A percentile compares a stretch with the other conserved stretches of the same genome.
Conservation (phyloP, 2,329 filamentous ascomycete genomes). For the Sporothrix curviconia region DNA sequence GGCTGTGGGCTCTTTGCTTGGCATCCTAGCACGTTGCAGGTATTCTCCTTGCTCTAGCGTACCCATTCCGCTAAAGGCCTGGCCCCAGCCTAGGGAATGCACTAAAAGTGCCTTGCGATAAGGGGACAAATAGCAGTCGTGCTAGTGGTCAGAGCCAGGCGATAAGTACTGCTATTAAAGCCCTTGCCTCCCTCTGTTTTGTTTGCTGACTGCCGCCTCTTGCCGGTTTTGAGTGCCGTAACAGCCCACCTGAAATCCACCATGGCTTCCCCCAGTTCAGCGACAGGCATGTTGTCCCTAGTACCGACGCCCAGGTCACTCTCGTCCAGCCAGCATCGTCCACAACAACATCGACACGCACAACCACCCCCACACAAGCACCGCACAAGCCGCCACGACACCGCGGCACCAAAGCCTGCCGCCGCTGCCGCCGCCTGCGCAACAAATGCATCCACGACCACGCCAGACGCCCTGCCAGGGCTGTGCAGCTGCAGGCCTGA, state of each 20-base stretch:
- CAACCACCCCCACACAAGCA: not conserved
- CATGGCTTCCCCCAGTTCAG: not conserved
- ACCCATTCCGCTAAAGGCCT: too few species aligned
- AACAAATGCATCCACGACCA: slow-evolving; percentile 18
- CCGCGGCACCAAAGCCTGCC: slow-evolving; percentile 13
- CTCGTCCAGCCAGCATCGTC: too few species aligned
- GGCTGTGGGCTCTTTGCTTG: too few species aligned
- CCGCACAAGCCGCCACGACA: not conserved
- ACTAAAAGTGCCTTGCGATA: too few species aligned
- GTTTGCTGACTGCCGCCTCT: not conserved
- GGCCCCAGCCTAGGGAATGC: too few species aligned
- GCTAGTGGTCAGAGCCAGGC: too few species aligned
- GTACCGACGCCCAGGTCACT: too few species aligned
- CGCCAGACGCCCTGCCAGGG: slow-evolving; percentile 34
- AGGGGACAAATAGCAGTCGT: too few species aligned
- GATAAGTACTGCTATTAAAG: not conserved
- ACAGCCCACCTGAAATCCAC: not conserved
- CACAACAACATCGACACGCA: not conserved
- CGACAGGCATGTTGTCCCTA: not conserved
- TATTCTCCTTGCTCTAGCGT: too few species aligned
- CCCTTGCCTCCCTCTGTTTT: not conserved
- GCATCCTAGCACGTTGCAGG: too few species aligned
- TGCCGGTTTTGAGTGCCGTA: not conserved
- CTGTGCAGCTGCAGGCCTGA: slow-evolving; percentile 42
- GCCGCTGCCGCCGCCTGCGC: slow-evolving; percentile 18